These are phyloP conservation scores for Elaphomyces granulatus DNA, from an alignment of 495 filamentous ascomycete genomes.

Conservation along the genomic window DNA sequence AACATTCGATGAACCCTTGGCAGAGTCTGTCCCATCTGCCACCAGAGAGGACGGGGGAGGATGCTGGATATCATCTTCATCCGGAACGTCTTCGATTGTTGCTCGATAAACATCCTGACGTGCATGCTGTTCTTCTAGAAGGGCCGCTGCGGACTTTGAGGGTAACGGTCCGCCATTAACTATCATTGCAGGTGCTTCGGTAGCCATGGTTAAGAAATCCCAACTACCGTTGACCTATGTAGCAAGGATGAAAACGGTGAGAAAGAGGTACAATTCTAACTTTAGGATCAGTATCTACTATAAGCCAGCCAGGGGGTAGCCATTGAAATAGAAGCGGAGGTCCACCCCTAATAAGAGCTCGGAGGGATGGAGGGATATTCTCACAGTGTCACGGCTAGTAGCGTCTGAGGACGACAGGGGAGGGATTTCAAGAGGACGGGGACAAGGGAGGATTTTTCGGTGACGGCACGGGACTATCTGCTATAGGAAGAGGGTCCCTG, in stretches of 20 bases:
- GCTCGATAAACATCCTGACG: slow-evolving; percentile 47
- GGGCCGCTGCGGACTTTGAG: slow-evolving; percentile 47
- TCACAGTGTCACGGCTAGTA: neutral
- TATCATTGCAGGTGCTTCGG: slow-evolving; percentile 26
- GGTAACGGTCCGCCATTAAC: slow-evolving; percentile 19
- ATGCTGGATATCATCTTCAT: slow-evolving; percentile 61
- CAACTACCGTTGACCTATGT: neutral
- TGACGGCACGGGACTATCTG: no score
- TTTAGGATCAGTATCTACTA: neutral
- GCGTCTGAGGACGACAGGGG: neutral
- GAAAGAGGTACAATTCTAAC: neutral
- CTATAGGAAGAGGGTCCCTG: neutral
- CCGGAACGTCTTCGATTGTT: slow-evolving; percentile 64
- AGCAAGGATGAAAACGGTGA: neutral
- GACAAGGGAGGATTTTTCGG: no score
- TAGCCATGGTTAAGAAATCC: slow-evolving; percentile 23
- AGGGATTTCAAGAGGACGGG: neutral
- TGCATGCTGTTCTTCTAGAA: slow-evolving; percentile 64
- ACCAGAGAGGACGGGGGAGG: slow-evolving; percentile 36
- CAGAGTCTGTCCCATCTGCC: slow-evolving; percentile 15
- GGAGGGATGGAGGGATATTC: neutral
- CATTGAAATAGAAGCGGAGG: neutral
- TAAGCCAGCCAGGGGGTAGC: neutral
- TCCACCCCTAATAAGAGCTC: neutral
- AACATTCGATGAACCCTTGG: slow-evolving; percentile 10